Evolutionary conservation across 345 rosid genomes (phyloP).

Genomic region (Arabis hirsuta): DNA sequence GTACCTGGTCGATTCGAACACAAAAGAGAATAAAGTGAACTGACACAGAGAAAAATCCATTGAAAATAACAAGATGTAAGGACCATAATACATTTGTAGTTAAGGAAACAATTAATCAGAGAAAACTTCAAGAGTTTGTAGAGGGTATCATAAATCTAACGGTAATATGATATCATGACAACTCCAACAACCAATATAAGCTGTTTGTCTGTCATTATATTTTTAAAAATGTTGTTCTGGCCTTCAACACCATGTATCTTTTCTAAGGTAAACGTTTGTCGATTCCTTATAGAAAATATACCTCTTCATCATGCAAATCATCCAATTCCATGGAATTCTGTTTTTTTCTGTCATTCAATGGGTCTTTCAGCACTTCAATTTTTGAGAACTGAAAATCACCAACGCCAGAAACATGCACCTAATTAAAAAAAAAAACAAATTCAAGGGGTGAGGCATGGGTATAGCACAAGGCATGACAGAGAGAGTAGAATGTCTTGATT

Average conservation of each 20-base stretch:
- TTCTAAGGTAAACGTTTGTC: neutral
- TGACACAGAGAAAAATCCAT: neutral
- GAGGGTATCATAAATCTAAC: neutral
- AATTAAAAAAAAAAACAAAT: constrained; percentile 22
- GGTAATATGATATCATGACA: neutral
- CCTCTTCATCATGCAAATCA: constrained; percentile 61
- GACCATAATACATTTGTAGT: too few relatives aligned
- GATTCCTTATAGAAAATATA: constrained; percentile 30
- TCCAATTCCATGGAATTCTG: constrained; percentile 74
- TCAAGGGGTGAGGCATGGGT: constrained; percentile 15
- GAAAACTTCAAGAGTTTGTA: too few relatives aligned
- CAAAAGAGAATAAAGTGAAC: neutral
- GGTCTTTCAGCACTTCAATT: constrained; percentile 83
- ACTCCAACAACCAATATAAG: neutral
- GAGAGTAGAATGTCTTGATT: constrained; percentile 29
- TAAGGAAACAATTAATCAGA: too few relatives aligned
- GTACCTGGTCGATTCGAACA: constrained; percentile 53
- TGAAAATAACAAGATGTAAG: constrained; percentile 20
- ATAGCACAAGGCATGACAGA: constrained; percentile 28
- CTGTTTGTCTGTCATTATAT: neutral
- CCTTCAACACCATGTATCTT: constrained; percentile 1
- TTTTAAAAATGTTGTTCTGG: constrained; percentile 8
- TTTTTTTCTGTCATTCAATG: constrained; percentile 66
- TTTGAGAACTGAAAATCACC: constrained; percentile 88
- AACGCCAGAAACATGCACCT: constrained; percentile 90